Base-by-base conservation (phyloP, 768 basidiomycete genomes). In the Tricholoma matsutake region DNA sequence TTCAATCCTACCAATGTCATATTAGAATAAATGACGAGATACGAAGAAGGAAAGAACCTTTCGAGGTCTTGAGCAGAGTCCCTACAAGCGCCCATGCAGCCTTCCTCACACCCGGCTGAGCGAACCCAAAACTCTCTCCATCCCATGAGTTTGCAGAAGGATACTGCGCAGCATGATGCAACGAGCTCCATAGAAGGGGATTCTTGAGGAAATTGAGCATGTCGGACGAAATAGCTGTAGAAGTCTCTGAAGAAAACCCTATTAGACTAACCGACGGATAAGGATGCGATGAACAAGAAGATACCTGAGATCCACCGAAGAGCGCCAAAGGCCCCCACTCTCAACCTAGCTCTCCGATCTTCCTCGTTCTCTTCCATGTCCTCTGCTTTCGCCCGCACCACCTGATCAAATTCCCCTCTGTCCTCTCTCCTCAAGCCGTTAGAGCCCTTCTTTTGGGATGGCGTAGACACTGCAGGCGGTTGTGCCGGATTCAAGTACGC, bases 51-150 rank as follows among this genome's bases (percentile, higher is more conserved):
- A 56, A 60, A 67, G 34, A 62, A 82, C 86, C 83, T 75, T 83
- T 81, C 56, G 74, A 79, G 25, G 57, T 71, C 45, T 71, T 71
- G n/a, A 84, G 67, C 18, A 86, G 66, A 8, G 72, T 69, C 58
- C 78, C 80, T 10, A 89, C 68, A 7, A 87, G 64, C 3, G 69
- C 67, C 88, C 94, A 96, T 0, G 86, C 84, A 10, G 87, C 80
- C 68, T 86, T 83, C 16, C 94, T 82, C 31, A 94, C 88, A 41
- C 78, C 80, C 2, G 92, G 90, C 65, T 94, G 91, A 2, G 72
- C 78, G 34, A 75, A 77, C 1, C 91, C 92, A 63, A 89, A 84
- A 53, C 75, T 73, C 54, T 79, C 78, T 4, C 79, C 62, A 1
- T 74, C 74, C 51, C 51, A 53, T 16, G 31, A n/a, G 29, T n/a